phyloP scores from a whole-genome alignment of 164 flowering plant species.

The Kalanchoe fedtschenkoi region DNA sequence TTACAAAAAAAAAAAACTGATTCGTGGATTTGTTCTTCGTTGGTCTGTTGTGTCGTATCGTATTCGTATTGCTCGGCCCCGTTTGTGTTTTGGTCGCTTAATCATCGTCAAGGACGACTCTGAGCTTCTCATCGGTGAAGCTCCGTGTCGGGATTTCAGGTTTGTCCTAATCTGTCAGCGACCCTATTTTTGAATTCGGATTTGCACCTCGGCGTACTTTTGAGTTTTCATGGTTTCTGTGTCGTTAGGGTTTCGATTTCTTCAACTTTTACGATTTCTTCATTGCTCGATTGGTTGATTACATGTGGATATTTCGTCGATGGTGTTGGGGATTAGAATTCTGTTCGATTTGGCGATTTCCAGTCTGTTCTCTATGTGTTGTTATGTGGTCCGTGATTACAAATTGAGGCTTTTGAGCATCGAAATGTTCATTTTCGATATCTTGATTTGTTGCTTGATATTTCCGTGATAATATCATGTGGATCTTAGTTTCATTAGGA shows the following conservation, averaged over 20 bases:
- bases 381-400: neutral
- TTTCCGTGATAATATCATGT: neutral
- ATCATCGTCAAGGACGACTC: too few relatives aligned
- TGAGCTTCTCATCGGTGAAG: too few relatives aligned
- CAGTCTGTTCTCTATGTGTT: neutral
- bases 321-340: neutral
- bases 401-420: neutral
- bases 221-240: neutral
- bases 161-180: neutral
- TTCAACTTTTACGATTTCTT: neutral
- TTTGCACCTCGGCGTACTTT: neutral
- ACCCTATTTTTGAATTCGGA: too few relatives aligned
- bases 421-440: neutral
- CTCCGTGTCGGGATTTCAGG: neutral
- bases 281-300: neutral
- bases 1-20: too few relatives aligned
- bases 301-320: neutral
- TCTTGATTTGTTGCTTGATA: neutral
- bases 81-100: too few relatives aligned
- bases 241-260: constrained; percentile 2
- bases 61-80: too few relatives aligned
- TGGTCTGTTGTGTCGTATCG: too few relatives aligned
- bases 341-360: too few relatives aligned
- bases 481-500: neutral
- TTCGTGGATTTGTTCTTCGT: too few relatives aligned